Conservation (phyloP, 2,329 filamentous ascomycete species). For the Tolypocladium capitatum region DNA sequence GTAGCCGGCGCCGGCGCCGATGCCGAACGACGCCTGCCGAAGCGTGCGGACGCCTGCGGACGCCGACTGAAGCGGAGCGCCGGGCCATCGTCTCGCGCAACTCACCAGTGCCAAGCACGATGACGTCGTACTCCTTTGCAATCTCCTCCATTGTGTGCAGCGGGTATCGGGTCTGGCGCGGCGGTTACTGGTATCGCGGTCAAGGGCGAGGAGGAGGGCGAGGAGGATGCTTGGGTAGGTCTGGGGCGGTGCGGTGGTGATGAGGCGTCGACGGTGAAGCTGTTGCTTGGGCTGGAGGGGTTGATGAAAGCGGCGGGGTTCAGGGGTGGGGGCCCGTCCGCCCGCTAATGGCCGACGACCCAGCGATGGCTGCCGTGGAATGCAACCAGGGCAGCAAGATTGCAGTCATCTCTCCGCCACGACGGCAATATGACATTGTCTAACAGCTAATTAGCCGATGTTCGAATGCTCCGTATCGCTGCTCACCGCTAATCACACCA, state of each 20-base stretch:
- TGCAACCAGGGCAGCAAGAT: not conserved
- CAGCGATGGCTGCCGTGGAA: too few species aligned
- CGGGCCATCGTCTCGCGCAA: conserved; percentile 6
- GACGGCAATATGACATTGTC: not conserved
- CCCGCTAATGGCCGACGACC: not conserved
- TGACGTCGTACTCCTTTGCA: conserved; percentile 94
- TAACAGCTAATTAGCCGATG: not conserved
- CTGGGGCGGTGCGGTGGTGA: not conserved
- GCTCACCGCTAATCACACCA: not conserved
- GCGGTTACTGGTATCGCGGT: conserved; percentile 5
- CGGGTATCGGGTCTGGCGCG: conserved; percentile 1
- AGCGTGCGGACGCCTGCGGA: too few species aligned
- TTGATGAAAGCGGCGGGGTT: conserved; percentile 16
- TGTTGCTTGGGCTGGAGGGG: conserved; percentile 8
- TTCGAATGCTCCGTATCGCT: not conserved
- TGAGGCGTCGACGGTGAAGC: not conserved
- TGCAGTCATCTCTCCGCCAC: not conserved
- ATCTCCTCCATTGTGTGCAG: conserved; percentile 78
- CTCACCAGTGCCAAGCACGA: conserved; percentile 94
- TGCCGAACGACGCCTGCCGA: too few species aligned
- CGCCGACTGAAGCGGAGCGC: too few species aligned
- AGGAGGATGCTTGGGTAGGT: not conserved
- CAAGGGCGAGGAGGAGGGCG: conserved; percentile 2
- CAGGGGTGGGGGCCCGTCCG: conserved; percentile 7
- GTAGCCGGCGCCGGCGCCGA: too few species aligned